phyloP scores from a whole-genome alignment of 805 yeast genomes.

The Saturnispora gosingensis region DNA sequence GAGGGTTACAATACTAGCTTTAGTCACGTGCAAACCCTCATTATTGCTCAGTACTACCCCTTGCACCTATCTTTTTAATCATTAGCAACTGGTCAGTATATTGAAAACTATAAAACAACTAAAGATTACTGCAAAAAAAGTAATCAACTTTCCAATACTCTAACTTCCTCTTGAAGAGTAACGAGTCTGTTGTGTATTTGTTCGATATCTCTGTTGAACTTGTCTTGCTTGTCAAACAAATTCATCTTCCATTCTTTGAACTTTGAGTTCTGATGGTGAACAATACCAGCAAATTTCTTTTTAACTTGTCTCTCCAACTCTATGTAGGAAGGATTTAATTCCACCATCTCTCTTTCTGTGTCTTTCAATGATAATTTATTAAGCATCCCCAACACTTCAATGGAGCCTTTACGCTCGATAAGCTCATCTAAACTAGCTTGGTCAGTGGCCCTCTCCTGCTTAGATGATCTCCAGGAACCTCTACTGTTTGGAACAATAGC shows the following conservation, averaged over 20 bases:
- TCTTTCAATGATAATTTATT: constrained; percentile 28
- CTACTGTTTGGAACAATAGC: constrained; percentile 18
- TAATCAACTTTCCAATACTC: constrained; percentile 7
- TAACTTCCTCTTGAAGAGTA: constrained; percentile 27
- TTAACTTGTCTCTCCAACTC: constrained; percentile 36
- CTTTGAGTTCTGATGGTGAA: constrained; percentile 42
- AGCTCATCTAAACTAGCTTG: constrained; percentile 25
- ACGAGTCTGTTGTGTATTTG: constrained; percentile 30
- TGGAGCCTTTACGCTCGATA: constrained; percentile 20
- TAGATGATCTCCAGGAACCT: constrained; percentile 19
- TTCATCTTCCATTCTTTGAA: constrained; percentile 56
- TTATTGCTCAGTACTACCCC: background rate
- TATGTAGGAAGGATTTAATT: constrained; percentile 38
- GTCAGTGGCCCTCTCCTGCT: constrained; percentile 9
- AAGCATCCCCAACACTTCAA: constrained; percentile 32
- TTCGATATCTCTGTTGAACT: constrained; percentile 47
- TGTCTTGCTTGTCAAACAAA: constrained; percentile 44
- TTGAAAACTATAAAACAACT: too few relatives aligned
- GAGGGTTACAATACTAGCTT: background rate
- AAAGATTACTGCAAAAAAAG: too few relatives aligned
- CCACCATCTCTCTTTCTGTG: constrained; percentile 33
- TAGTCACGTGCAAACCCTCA: constrained; percentile 8
- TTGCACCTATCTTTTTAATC: background rate
- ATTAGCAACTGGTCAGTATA: background rate
- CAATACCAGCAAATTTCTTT: constrained; percentile 34